Conservation (phyloP, 2,329 filamentous ascomycete genomes). For the Fusarium acutatum region DNA sequence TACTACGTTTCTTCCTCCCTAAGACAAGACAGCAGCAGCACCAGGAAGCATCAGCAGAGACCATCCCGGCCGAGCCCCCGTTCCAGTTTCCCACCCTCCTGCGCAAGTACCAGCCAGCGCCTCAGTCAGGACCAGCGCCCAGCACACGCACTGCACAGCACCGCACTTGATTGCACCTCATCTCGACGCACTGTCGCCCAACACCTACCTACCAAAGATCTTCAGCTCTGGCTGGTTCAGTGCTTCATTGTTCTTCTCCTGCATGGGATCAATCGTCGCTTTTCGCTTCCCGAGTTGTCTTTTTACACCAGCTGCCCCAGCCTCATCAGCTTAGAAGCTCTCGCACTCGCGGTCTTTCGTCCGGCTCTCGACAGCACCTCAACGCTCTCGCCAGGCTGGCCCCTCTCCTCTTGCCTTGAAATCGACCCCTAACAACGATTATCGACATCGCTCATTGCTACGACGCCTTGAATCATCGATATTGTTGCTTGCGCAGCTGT, state of each 20-base stretch:
- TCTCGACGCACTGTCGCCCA: conserved; percentile 25
- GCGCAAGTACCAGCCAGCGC: conserved; percentile 34
- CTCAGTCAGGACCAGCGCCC: conserved; percentile 34
- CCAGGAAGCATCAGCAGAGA: conserved; percentile 30
- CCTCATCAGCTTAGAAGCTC: conserved; percentile 28
- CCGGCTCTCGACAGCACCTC: conserved; percentile 30
- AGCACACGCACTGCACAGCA: conserved; percentile 18
- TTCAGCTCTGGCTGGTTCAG: conserved; percentile 45
- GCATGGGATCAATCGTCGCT: conserved; percentile 36
- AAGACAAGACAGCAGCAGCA: conserved; percentile 9
- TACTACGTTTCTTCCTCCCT: conserved; percentile 5
- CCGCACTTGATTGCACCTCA: conserved; percentile 13
- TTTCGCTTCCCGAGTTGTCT: conserved; percentile 20
- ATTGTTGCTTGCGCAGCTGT: conserved; percentile 26
- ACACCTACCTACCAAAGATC: conserved; percentile 35
- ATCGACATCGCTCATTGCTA: conserved; percentile 24
- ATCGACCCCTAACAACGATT: conserved; percentile 25
- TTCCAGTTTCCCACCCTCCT: conserved; percentile 28
- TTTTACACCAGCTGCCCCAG: conserved; percentile 17
- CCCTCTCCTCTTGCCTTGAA: conserved; percentile 28
- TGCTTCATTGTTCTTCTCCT: conserved; percentile 34
- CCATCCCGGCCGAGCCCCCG: conserved; percentile 20
- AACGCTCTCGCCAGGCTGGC: conserved; percentile 33
- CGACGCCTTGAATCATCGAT: conserved; percentile 22
- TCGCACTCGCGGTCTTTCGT: conserved; percentile 24